Conservation (phyloP, 148 eudicot genomes). For the Simmondsia chinensis region DNA sequence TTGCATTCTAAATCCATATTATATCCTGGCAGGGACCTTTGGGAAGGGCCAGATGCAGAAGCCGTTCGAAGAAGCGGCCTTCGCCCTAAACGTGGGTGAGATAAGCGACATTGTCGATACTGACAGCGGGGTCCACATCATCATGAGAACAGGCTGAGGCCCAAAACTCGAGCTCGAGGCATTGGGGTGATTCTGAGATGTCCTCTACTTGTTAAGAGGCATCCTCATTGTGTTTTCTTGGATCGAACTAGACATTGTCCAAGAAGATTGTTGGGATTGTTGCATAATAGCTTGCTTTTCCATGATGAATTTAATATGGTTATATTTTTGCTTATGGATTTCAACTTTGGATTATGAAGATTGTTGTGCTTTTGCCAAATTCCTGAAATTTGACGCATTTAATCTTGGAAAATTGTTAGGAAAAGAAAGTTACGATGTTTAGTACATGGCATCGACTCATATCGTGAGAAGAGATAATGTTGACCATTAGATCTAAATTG, state of each 20-base stretch:
- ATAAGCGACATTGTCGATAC: slow-evolving; percentile 88
- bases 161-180: neutral
- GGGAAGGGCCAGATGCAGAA: slow-evolving; percentile 92
- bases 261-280: neutral
- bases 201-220: too few relatives aligned
- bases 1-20: neutral
- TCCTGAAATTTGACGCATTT: too few relatives aligned
- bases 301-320: neutral
- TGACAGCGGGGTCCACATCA: slow-evolving; percentile 93
- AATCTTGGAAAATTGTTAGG: too few relatives aligned
- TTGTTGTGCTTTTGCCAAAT: too few relatives aligned
- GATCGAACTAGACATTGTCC: neutral
- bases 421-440: too few relatives aligned
- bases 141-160: slow-evolving; percentile 61
- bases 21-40: slow-evolving; percentile 52
- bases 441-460: too few relatives aligned
- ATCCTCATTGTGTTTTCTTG: slow-evolving; percentile 4
- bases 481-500: too few relatives aligned
- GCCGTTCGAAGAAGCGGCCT: slow-evolving; percentile 95
- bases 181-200: too few relatives aligned
- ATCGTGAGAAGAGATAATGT: too few relatives aligned
- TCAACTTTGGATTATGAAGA: too few relatives aligned
- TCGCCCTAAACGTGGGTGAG: slow-evolving; percentile 72
- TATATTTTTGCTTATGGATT: too few relatives aligned
- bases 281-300: slow-evolving; percentile 3